Evolutionary conservation across 306 rosid genomes (phyloP).

Genomic region (Oemleria cerasiformis): DNA sequence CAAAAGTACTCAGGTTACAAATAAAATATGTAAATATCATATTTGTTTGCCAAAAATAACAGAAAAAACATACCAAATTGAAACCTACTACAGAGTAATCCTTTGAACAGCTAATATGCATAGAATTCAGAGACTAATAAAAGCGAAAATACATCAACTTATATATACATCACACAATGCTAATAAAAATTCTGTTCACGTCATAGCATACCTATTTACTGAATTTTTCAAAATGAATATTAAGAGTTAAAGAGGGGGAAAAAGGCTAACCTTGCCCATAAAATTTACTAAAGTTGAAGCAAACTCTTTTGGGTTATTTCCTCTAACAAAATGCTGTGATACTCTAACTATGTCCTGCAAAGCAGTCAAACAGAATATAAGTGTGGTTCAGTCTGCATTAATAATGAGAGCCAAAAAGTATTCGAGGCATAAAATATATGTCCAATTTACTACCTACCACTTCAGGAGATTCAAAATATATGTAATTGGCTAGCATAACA

Average conservation of each 20-base stretch:
- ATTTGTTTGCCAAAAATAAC: neutral
- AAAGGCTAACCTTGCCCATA: constrained; percentile 73
- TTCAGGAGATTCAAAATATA: constrained; percentile 88
- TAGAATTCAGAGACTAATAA: too few species aligned
- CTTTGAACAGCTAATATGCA: neutral
- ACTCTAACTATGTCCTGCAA: constrained; percentile 92
- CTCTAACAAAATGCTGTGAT: constrained; percentile 71
- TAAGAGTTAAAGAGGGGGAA: constrained; percentile 7
- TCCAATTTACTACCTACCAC: constrained; percentile 50
- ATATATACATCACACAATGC: neutral
- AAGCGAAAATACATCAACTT: neutral
- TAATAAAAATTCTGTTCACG: neutral
- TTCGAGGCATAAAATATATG: neutral
- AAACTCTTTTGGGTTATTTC: constrained; percentile 74
- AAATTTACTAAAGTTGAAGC: constrained; percentile 72
- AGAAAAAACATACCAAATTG: neutral
- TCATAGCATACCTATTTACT: constrained; percentile 8
- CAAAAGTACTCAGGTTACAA: neutral
- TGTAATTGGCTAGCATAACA: constrained; percentile 80
- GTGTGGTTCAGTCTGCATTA: constrained; percentile 14
- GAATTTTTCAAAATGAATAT: constrained; percentile 14
- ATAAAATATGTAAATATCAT: neutral
- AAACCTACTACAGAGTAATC: neutral
- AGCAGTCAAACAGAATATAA: constrained; percentile 22
- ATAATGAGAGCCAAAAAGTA: constrained; percentile 1